phyloP scores from a whole-genome alignment of 495 filamentous ascomycete species.

The Penicillium salamii region DNA sequence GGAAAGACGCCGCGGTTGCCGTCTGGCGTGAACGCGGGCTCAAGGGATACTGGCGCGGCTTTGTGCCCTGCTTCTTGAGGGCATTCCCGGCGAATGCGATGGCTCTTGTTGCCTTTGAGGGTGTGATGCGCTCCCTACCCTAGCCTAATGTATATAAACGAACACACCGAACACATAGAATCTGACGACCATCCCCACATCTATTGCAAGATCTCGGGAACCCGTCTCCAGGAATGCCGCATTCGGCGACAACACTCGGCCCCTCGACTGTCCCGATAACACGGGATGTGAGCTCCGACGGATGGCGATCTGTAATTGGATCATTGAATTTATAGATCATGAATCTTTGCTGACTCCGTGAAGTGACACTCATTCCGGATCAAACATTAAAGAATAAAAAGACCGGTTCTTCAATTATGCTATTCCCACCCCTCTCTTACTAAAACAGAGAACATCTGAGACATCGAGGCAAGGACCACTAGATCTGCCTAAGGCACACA shows the following conservation, averaged over 20 bases:
- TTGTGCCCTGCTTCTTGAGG: slow-evolving; percentile 86
- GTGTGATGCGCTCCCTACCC: slow-evolving; percentile 78
- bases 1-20: slow-evolving; percentile 75
- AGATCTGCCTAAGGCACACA: slow-evolving; percentile 20
- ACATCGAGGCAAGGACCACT: background rate
- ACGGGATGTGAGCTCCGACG: background rate
- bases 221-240: slow-evolving; percentile 20
- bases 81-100: slow-evolving; percentile 97
- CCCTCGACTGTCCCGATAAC: slow-evolving; percentile 17
- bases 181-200: too few species aligned
- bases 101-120: slow-evolving; percentile 91
- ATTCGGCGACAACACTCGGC: slow-evolving; percentile 14
- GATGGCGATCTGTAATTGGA: background rate
- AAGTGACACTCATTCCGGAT: slow-evolving; percentile 16
- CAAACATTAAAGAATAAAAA: background rate
- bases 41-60: slow-evolving; percentile 89
- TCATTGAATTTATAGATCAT: background rate
- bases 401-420: too few species aligned
- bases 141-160: slow-evolving; percentile 10
- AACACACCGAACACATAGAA: background rate
- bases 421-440: too few species aligned
- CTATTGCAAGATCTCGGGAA: background rate
- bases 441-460: too few species aligned
- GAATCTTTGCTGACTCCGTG: background rate
- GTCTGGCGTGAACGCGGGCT: slow-evolving; percentile 72